Percentiles rank a stretch among this genome's conserved stretches.
Conservation (phyloP, 1,284 basidiomycete genomes). For the Cystobasidium pallidum region DNA sequence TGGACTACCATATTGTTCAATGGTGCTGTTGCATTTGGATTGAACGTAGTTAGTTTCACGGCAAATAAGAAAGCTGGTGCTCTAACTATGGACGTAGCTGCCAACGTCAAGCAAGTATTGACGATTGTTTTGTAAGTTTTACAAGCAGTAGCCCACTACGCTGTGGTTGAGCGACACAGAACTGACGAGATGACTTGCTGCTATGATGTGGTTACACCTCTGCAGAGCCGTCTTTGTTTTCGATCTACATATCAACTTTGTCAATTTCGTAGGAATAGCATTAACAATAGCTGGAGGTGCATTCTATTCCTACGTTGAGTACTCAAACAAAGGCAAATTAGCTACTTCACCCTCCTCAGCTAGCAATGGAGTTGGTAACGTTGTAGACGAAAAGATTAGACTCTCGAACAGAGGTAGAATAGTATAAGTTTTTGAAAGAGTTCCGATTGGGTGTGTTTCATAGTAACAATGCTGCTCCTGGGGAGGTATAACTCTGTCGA, state of each 20-base stretch:
- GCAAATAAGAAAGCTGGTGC: constrained; percentile 87
- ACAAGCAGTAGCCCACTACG: no score
- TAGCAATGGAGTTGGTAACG: constrained; percentile 3
- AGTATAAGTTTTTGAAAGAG: neutral
- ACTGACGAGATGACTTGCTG: neutral
- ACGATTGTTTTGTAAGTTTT: constrained; percentile 79
- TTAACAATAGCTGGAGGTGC: constrained; percentile 82
- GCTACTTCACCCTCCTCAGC: constrained; percentile 5
- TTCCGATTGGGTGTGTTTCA: neutral
- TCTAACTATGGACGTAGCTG: constrained; percentile 82
- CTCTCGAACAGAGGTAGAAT: constrained; percentile 21
- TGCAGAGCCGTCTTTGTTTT: constrained; percentile 59
- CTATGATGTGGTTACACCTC: neutral
- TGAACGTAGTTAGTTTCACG: constrained; percentile 83
- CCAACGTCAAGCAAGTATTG: constrained; percentile 88
- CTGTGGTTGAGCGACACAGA: no score
- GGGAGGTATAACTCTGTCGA: no score
- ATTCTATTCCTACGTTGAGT: constrained; percentile 43
- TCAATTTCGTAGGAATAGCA: constrained; percentile 76
- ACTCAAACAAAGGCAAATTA: constrained; percentile 1
- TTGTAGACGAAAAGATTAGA: constrained; percentile 28
- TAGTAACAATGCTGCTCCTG: no score
- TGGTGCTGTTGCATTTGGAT: constrained; percentile 79
- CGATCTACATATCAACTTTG: constrained; percentile 73
- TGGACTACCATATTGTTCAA: constrained; percentile 66